Evolutionary conservation across 352 stramenopile genomes (phyloP).

Genomic region (Phytopythium oedochilum): DNA sequence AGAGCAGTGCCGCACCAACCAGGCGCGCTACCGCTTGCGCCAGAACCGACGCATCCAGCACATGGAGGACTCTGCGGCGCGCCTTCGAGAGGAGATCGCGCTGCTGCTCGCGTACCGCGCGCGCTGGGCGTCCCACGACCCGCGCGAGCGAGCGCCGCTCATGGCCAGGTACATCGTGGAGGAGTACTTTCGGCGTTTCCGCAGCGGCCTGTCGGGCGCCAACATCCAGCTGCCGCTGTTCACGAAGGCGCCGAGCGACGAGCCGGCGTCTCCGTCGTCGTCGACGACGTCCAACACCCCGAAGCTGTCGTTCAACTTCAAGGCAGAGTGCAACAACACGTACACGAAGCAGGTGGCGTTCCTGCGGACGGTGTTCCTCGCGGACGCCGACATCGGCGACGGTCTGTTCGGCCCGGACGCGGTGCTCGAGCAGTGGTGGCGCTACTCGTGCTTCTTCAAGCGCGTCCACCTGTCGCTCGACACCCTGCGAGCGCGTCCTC

Average conservation of each 20-base stretch:
- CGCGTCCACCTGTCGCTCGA: slow-evolving; percentile 28
- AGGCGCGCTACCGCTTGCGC: slow-evolving; percentile 51
- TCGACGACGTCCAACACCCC: background rate
- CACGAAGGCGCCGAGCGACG: background rate
- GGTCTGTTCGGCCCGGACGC: slow-evolving; percentile 16
- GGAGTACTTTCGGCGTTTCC: slow-evolving; percentile 33
- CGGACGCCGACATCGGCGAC: slow-evolving; percentile 27
- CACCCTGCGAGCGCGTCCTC: background rate
- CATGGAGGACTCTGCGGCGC: slow-evolving; percentile 23
- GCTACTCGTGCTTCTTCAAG: slow-evolving; percentile 27
- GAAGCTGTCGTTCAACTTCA: background rate
- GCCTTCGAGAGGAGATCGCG: slow-evolving; percentile 33
- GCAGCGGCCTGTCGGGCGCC: slow-evolving; percentile 14
- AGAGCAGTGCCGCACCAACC: slow-evolving; percentile 52
- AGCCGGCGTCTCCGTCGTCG: background rate
- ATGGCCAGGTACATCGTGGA: slow-evolving; percentile 22
- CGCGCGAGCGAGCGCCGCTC: slow-evolving; percentile 8
- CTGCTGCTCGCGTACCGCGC: slow-evolving; percentile 10
- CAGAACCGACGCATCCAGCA: slow-evolving; percentile 27
- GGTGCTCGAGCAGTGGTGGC: slow-evolving; percentile 32
- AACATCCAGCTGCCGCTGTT: slow-evolving; percentile 5
- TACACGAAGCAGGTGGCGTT: slow-evolving; percentile 32
- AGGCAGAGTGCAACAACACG: slow-evolving; percentile 1
- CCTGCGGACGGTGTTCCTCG: slow-evolving; percentile 25
- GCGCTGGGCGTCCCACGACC: slow-evolving; percentile 1